Percentiles rank a stretch among this genome's conserved stretches.
These are phyloP conservation scores for Calendula officinalis DNA, from an alignment of 129 eudicot species.

Conservation along the genomic window DNA sequence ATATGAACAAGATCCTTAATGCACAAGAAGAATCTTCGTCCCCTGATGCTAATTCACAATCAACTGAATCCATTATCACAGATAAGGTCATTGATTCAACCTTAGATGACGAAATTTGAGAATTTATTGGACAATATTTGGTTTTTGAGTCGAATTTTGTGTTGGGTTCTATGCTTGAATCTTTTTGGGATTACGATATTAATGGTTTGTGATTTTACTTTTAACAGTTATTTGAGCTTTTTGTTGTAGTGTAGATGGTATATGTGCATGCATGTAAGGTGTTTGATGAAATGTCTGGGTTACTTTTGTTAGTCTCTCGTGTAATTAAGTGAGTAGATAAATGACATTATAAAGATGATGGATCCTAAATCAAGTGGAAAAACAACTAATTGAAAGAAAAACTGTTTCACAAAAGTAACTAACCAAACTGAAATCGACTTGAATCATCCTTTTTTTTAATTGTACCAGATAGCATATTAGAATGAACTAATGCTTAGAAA, in stretches of 20 bases:
- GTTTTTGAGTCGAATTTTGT: not conserved
- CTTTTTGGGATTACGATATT: not conserved
- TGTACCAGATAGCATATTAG: not conserved
- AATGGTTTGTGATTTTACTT: not conserved
- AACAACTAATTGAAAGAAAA: not conserved
- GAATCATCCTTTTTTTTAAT: not conserved
- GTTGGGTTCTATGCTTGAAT: not conserved
- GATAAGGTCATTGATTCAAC: slow-evolving; percentile 25
- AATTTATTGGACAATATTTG: not conserved
- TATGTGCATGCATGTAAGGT: slow-evolving; percentile 15
- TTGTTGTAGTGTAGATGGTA: not conserved
- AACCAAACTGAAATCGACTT: not conserved
- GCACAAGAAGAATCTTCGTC: slow-evolving; percentile 19
- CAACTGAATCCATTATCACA: slow-evolving; percentile 5
- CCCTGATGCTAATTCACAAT: not conserved
- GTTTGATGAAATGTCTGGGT: slow-evolving; percentile 28
- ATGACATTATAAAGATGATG: not conserved
- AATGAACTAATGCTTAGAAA: too few species aligned
- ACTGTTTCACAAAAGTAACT: not conserved
- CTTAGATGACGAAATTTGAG: slow-evolving; percentile 14
- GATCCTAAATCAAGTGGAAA: not conserved
- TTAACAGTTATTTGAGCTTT: not conserved
- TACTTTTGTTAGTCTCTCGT: not conserved
- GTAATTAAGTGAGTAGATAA: not conserved
- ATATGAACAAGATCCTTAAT: slow-evolving; percentile 46